Evolutionary conservation across 1,139 yeast species (phyloP).

Genomic region (Meyerozyma elateridarum): DNA sequence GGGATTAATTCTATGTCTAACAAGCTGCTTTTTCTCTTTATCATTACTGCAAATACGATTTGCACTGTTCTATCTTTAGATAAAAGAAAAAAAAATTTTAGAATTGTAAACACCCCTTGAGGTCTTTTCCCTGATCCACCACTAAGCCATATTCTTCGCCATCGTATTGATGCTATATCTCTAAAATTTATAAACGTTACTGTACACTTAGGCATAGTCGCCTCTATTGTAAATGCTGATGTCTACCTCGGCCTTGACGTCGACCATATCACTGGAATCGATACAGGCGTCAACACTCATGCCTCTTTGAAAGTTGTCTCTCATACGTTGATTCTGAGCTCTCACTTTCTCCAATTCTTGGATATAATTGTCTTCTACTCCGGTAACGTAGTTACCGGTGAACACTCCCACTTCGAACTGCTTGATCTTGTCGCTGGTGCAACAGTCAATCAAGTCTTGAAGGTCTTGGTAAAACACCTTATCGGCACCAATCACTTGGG

Average conservation of each 20-base stretch:
- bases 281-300: constrained; percentile 43
- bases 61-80: too few relatives aligned
- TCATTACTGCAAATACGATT: too few relatives aligned
- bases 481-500: constrained; percentile 85
- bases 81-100: too few relatives aligned
- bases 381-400: constrained; percentile 90
- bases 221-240: constrained; percentile 87
- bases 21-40: too few relatives aligned
- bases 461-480: constrained; percentile 83
- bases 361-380: constrained; percentile 78
- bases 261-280: constrained; percentile 46
- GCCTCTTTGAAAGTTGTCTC: constrained; percentile 37
- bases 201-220: constrained; percentile 51
- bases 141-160: too few relatives aligned
- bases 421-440: constrained; percentile 51
- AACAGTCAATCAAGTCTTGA: constrained; percentile 76
- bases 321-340: constrained; percentile 68
- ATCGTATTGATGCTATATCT: too few relatives aligned
- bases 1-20: too few relatives aligned
- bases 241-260: constrained; percentile 85
- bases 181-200: too few relatives aligned
- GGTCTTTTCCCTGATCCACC: too few relatives aligned
- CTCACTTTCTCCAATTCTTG: constrained; percentile 79
- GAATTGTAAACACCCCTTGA: too few relatives aligned
- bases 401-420: constrained; percentile 96